Conservation (phyloP, 108 stramenopile genomes). For the Cyclotella atomus region DNA sequence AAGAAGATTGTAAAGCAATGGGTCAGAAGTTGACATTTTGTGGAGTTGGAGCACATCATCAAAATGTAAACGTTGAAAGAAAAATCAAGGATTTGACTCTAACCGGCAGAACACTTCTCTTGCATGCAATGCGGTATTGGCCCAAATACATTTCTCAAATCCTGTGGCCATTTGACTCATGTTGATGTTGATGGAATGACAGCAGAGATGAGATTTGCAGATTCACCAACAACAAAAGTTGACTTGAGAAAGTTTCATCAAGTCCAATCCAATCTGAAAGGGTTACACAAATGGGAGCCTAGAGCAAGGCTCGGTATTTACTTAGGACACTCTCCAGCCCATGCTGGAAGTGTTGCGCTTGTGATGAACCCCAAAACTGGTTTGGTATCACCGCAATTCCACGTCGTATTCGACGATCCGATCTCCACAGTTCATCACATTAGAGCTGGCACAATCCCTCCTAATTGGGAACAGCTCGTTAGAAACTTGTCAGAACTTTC, state of each 20-base stretch:
- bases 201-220: neutral
- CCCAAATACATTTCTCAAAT: slow-evolving; percentile 31
- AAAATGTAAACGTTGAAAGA: slow-evolving; percentile 45
- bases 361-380: slow-evolving; percentile 17
- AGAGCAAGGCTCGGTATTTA: slow-evolving; percentile 20
- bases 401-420: slow-evolving; percentile 19
- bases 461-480: slow-evolving; percentile 22
- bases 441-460: slow-evolving; percentile 8
- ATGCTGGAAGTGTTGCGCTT: slow-evolving; percentile 20
- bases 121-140: slow-evolving; percentile 38
- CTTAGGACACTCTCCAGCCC: slow-evolving; percentile 17
- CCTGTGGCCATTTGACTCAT: slow-evolving; percentile 37
- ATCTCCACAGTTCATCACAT: slow-evolving; percentile 25
- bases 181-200: neutral
- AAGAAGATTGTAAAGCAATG: neutral
- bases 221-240: neutral
- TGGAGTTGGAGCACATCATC: slow-evolving; percentile 33
- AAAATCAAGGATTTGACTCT: slow-evolving; percentile 45
- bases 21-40: slow-evolving; percentile 18
- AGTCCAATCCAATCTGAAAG: slow-evolving; percentile 1
- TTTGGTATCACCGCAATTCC: slow-evolving; percentile 18
- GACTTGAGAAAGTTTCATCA: slow-evolving; percentile 2
- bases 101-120: slow-evolving; percentile 16
- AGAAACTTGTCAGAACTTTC: slow-evolving; percentile 4
- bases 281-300: slow-evolving; percentile 32